Evolutionary conservation across 768 basidiomycete genomes (phyloP).

Genomic region (Pleurotus djamor): DNA sequence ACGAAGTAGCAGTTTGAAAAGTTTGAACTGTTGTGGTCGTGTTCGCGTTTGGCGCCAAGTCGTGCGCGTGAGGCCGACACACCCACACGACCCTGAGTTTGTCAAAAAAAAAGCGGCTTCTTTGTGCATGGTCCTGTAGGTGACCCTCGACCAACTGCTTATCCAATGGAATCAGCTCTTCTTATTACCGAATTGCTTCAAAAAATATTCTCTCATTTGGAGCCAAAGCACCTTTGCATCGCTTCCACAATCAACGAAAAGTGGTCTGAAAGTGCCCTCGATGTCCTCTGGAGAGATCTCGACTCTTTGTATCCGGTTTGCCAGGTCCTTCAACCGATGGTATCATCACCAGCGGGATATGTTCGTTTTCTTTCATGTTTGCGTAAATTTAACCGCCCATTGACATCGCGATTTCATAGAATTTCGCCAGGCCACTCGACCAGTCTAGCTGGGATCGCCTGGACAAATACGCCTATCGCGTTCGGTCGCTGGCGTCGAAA

Average conservation of each 20-base stretch:
- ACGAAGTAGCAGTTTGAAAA: too few relatives aligned
- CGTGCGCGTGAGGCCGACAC: too few relatives aligned
- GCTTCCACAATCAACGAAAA: slow-evolving; percentile 31
- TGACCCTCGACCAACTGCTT: too few relatives aligned
- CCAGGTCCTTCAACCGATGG: slow-evolving; percentile 43
- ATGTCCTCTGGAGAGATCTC: slow-evolving; percentile 57
- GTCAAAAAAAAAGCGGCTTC: too few relatives aligned
- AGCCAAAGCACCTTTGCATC: background rate
- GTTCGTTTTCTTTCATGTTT: slow-evolving; percentile 10
- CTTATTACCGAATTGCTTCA: background rate
- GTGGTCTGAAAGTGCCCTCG: slow-evolving; percentile 40
- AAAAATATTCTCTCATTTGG: background rate
- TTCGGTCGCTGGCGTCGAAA: slow-evolving; percentile 30
- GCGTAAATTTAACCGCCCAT: too few relatives aligned
- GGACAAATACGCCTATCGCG: slow-evolving; percentile 47
- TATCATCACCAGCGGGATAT: slow-evolving; percentile 18
- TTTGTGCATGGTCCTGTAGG: too few relatives aligned
- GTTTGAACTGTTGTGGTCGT: too few relatives aligned
- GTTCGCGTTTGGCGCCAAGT: too few relatives aligned
- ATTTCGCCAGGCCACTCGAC: slow-evolving; percentile 36
- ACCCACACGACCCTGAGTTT: too few relatives aligned
- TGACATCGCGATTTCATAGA: slow-evolving; percentile 19
- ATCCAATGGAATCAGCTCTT: background rate
- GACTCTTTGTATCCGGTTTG: slow-evolving; percentile 43
- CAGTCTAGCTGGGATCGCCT: slow-evolving; percentile 56